These are phyloP conservation scores for Blumeriella jaapii DNA, from an alignment of 2,329 filamentous ascomycete genomes.

Conservation along the genomic window DNA sequence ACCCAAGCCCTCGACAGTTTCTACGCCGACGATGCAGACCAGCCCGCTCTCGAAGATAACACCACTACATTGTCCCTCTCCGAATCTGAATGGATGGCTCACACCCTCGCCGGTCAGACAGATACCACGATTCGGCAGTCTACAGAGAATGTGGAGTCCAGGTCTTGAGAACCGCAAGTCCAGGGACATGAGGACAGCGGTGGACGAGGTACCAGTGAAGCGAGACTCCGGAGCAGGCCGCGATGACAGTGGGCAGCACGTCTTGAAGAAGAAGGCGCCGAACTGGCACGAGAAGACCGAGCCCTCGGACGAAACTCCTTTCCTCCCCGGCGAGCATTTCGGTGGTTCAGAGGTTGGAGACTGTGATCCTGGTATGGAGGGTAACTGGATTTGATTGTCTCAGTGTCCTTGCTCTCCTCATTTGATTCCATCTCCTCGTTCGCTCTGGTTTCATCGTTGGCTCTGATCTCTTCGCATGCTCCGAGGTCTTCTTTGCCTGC, in stretches of 20 bases:
- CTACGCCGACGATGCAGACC: constrained; percentile 1
- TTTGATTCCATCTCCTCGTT: too few relatives aligned
- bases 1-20: not conserved
- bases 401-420: too few relatives aligned
- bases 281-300: too few relatives aligned
- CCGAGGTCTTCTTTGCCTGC: too few relatives aligned
- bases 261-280: too few relatives aligned
- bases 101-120: constrained; percentile 14
- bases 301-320: too few relatives aligned
- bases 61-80: constrained; percentile 13
- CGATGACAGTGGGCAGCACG: not conserved
- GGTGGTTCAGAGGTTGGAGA: too few relatives aligned
- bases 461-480: too few relatives aligned
- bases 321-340: too few relatives aligned
- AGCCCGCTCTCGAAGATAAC: constrained; percentile 1
- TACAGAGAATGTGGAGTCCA: constrained; percentile 5
- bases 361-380: too few relatives aligned
- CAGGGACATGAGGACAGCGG: not conserved
- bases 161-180: not conserved
- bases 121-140: constrained; percentile 2
- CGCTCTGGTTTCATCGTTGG: too few relatives aligned
- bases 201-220: not conserved
- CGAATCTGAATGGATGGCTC: constrained; percentile 22
- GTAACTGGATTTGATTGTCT: too few relatives aligned
- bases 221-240: not conserved